Conservation (phyloP, 2,329 filamentous ascomycete species). For the Saccharata proteae region DNA sequence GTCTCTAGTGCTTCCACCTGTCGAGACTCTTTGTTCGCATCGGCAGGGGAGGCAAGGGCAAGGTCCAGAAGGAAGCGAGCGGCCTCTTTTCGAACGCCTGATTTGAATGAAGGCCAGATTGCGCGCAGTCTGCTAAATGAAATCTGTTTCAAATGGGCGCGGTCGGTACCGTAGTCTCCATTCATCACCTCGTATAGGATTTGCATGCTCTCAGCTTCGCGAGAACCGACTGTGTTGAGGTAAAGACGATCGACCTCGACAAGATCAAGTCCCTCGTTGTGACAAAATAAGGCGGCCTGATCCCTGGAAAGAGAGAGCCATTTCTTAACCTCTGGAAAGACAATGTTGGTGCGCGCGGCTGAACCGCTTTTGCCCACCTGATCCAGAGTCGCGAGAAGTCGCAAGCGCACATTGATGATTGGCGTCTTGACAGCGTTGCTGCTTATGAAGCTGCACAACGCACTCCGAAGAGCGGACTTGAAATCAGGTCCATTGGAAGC, state of each 20-base stretch:
- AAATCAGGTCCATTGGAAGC: conserved; percentile 31
- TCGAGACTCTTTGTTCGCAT: conserved; percentile 24
- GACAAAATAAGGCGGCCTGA: conserved; percentile 40
- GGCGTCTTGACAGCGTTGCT: conserved; percentile 62
- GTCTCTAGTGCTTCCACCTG: conserved; percentile 54
- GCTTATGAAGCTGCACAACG: conserved; percentile 59
- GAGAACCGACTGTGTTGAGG: conserved; percentile 40
- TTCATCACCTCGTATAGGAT: conserved; percentile 40
- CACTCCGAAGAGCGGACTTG: conserved; percentile 50
- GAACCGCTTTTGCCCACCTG: conserved; percentile 60
- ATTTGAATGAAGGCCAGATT: conserved; percentile 63
- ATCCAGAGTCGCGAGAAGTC: conserved; percentile 60
- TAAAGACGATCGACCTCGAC: conserved; percentile 41
- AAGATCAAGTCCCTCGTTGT: conserved; percentile 35
- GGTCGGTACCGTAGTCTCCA: conserved; percentile 30
- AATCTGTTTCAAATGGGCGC: conserved; percentile 47
- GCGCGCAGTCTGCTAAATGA: conserved; percentile 58
- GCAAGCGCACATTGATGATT: conserved; percentile 54
- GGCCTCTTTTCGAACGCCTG: conserved; percentile 45
- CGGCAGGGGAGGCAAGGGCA: conserved; percentile 34
- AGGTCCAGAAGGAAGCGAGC: conserved; percentile 53
- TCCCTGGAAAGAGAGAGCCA: conserved; percentile 50
- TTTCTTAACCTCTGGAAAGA: conserved; percentile 62
- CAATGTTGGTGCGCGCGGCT: conserved; percentile 57
- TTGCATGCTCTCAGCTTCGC: conserved; percentile 45